Base-by-base conservation (phyloP, 2,329 filamentous ascomycete genomes). In the Knoxdaviesia capensis region DNA sequence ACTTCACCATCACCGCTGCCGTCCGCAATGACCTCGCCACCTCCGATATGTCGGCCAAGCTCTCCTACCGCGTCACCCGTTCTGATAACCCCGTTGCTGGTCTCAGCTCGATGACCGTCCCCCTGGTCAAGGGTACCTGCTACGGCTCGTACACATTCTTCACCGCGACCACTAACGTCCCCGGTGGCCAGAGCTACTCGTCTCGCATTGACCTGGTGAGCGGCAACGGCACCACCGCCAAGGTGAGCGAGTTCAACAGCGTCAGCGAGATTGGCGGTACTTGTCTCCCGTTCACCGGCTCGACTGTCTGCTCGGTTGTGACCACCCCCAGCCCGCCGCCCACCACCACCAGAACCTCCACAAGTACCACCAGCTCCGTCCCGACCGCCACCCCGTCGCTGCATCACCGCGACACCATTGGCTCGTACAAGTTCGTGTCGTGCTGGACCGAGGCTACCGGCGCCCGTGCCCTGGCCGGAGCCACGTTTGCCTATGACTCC, bases 91-190 rank as follows among this genome's bases (percentile, higher is more conserved):
- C 65, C 0, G 56, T 67, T 3, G 63, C 65, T 1, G 53, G 48
- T 1, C 47, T 70, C 11, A 56, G 53, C 42, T 59, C 52, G 8
- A 51, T 54, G 9, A 59, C 53, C 1, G 44, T 68, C 2, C 40
- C 56, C 6, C 60, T 71, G 55, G 52, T 48, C 3, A 57, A 61
- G 49, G 64, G 61, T 1, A 49, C 54, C 36, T 69, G 66, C 40
- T 54, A 61, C 20, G 67, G 67, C 11, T 45, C 52, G 31, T 70
- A 71, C 48, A 70, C 66, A 0, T 57, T 70, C 30, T 71, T 64
- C 49, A 57, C 56, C 6, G 58, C 57, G 4, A 56, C 55, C 31
- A 61, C 60, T 43, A 59, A 55, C n/a, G 59, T 66, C 37, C 52
- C 63, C 2, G 66, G 66, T 1, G 60, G 59, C 3, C 46, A 62